A percentile compares a stretch with the other conserved stretches of the same genome.
These are phyloP conservation scores for Ottelia alismoides DNA, from an alignment of 106 monocot species.

Conservation along the genomic window DNA sequence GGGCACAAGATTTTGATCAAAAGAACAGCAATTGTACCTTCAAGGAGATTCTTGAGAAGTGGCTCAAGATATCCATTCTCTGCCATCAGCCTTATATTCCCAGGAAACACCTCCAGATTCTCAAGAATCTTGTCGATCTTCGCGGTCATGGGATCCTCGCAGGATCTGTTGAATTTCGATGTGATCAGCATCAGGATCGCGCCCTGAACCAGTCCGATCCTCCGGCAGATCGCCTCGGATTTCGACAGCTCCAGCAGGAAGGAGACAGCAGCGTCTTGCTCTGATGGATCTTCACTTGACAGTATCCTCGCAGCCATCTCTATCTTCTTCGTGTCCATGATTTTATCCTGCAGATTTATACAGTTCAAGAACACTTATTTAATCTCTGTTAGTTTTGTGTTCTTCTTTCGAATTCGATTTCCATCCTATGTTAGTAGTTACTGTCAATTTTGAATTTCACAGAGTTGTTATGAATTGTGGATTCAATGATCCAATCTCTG, in stretches of 20 bases:
- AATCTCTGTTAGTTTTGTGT: too few species aligned
- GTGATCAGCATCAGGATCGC: conserved; percentile 39
- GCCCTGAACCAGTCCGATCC: conserved; percentile 29
- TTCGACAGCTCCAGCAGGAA: conserved; percentile 58
- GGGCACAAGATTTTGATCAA: neutral
- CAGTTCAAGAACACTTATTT: too few species aligned
- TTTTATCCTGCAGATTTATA: too few species aligned
- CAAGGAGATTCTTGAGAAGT: conserved; percentile 39
- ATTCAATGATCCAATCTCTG: too few species aligned
- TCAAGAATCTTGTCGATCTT: conserved; percentile 36
- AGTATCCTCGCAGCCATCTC: conserved; percentile 35
- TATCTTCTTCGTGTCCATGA: too few species aligned
- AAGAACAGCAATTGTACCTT: conserved; percentile 20
- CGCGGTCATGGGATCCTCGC: conserved; percentile 21
- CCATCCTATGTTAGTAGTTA: too few species aligned
- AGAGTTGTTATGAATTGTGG: too few species aligned
- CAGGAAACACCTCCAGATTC: conserved; percentile 39
- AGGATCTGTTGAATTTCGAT: conserved; percentile 27
- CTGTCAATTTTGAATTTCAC: too few species aligned
- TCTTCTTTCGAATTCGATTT: too few species aligned
- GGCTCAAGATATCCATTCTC: conserved; percentile 56
- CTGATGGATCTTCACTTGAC: conserved; percentile 32
- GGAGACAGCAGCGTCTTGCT: conserved; percentile 31
- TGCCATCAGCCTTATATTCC: conserved; percentile 56
- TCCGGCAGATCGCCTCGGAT: conserved; percentile 21